These are phyloP conservation scores for Davidsoniella eucalypti DNA, from an alignment of 2,329 filamentous ascomycete genomes.

Conservation along the genomic window DNA sequence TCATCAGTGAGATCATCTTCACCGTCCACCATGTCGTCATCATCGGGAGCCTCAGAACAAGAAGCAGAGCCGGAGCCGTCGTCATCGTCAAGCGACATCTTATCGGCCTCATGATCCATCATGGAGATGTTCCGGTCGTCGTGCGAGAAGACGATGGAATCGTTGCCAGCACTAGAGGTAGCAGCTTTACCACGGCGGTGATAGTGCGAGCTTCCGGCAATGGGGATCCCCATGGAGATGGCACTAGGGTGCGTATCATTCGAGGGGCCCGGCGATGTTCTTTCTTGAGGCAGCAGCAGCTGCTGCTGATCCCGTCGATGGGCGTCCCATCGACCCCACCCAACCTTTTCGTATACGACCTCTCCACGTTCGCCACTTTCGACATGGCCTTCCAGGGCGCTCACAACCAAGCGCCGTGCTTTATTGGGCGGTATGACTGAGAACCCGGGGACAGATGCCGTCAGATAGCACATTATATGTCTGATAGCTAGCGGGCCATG, in stretches of 20 bases:
- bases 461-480: slow-evolving; percentile 88
- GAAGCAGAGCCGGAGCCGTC: slow-evolving; percentile 54
- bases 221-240: slow-evolving; percentile 34
- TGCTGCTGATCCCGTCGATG: slow-evolving; percentile 49
- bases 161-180: slow-evolving; percentile 43
- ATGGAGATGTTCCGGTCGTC: slow-evolving; percentile 50
- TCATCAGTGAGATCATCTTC: slow-evolving; percentile 81
- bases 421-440: slow-evolving; percentile 77
- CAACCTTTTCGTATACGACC: slow-evolving; percentile 84
- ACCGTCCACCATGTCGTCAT: slow-evolving; percentile 56
- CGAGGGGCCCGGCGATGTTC: slow-evolving; percentile 19
- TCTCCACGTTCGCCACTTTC: slow-evolving; percentile 40
- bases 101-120: slow-evolving; percentile 76
- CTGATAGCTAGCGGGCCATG: slow-evolving; percentile 88
- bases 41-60: slow-evolving; percentile 57
- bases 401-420: slow-evolving; percentile 81
- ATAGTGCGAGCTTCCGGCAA: slow-evolving; percentile 25
- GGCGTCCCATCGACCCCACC: slow-evolving; percentile 94
- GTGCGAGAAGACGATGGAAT: slow-evolving; percentile 61
- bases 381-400: slow-evolving; percentile 67
- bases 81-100: slow-evolving; percentile 55
- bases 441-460: slow-evolving; percentile 83
- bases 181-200: slow-evolving; percentile 28
- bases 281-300: slow-evolving; percentile 23
- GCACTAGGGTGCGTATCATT: slow-evolving; percentile 24